These are phyloP conservation scores for Plantago ovata DNA, from an alignment of 257 asterid genomes.

Conservation along the genomic window DNA sequence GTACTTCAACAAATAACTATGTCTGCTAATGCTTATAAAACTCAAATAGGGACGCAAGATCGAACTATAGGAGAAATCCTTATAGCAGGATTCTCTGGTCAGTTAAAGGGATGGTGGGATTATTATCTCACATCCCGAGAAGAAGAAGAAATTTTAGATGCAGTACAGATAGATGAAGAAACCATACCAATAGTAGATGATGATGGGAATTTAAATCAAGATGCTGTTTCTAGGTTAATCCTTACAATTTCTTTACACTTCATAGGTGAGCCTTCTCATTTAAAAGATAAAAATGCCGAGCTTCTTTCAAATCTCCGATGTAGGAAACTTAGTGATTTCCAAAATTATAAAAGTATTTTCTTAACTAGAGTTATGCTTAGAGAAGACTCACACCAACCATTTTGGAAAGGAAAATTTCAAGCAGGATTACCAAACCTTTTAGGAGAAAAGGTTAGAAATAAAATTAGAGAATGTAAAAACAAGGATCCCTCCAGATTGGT, in stretches of 20 bases:
- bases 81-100: no score
- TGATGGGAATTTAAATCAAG: background rate
- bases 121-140: background rate
- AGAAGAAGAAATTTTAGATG: background rate
- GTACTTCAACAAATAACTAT: no score
- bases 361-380: background rate
- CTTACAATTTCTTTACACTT: background rate
- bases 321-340: background rate
- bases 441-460: conserved; percentile 4
- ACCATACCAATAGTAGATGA: background rate
- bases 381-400: no score
- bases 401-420: no score
- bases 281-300: background rate
- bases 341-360: background rate
- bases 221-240: background rate
- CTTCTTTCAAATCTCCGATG: background rate
- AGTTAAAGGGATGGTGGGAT: no score
- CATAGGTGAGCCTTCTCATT: background rate
- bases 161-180: background rate
- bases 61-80: no score
- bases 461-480: background rate
- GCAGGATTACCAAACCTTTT: background rate
- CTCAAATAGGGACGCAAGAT: no score
- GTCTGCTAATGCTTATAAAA: no score
- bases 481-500: no score